These are phyloP conservation scores for Oropetium thomaeum DNA, from an alignment of 176 grass and related monocot species.

Conservation along the genomic window DNA sequence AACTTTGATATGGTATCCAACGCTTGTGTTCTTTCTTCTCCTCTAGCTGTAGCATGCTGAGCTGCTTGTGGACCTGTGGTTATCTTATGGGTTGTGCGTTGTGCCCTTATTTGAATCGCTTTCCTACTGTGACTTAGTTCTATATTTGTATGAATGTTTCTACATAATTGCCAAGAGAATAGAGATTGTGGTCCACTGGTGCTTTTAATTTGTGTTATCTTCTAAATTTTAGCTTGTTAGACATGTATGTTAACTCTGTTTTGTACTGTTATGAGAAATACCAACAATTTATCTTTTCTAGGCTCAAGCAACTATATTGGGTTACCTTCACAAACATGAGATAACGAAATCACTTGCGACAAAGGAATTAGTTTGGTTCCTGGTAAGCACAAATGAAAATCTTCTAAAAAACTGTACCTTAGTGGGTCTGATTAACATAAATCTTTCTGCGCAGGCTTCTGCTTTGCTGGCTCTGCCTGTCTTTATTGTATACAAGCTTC, in stretches of 20 bases:
- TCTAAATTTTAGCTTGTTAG: background rate
- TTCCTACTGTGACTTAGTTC: background rate
- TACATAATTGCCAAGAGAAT: background rate
- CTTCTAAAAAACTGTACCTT: background rate
- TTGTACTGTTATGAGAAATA: background rate
- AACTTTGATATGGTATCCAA: conserved; percentile 5
- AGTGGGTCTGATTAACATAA: conserved; percentile 5
- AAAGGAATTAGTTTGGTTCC: conserved; percentile 94
- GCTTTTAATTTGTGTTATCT: background rate
- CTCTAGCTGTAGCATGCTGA: background rate
- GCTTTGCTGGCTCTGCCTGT: conserved; percentile 77
- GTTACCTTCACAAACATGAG: conserved; percentile 73
- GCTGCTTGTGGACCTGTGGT: background rate
- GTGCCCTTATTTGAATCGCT: background rate
- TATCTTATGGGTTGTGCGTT: background rate
- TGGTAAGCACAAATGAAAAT: conserved; percentile 54
- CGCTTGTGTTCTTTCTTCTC: background rate
- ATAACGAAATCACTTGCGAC: conserved; percentile 76
- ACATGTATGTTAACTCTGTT: background rate
- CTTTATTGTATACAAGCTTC: conserved; percentile 65
- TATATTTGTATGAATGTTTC: background rate
- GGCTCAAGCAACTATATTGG: conserved; percentile 80
- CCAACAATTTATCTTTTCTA: conserved; percentile 2
- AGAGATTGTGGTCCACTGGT: background rate
- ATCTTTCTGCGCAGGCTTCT: conserved; percentile 64